Conservation (phyloP, 768 basidiomycete species). For the Austroboletus eburneus region DNA sequence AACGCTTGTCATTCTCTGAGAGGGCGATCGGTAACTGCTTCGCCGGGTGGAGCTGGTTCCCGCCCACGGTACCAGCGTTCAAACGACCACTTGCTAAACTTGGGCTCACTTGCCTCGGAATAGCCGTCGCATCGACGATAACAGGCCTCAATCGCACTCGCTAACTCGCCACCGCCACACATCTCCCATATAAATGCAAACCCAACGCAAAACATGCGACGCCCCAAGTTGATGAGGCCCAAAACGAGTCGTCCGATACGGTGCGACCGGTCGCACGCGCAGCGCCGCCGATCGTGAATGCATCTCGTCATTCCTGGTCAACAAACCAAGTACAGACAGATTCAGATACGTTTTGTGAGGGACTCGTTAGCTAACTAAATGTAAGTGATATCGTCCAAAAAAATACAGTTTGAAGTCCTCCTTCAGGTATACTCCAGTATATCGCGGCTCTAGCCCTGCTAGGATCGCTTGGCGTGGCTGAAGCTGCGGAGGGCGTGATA, state of each 20-base stretch:
- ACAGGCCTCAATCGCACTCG: too few relatives aligned
- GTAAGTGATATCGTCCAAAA: constrained; percentile 11
- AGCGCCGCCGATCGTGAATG: background rate
- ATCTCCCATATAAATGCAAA: background rate
- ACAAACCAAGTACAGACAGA: background rate
- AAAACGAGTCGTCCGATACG: background rate
- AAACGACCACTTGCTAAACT: too few relatives aligned
- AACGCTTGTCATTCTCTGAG: too few relatives aligned
- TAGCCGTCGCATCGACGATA: too few relatives aligned
- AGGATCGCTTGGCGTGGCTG: background rate
- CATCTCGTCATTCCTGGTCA: background rate
- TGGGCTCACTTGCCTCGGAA: too few relatives aligned
- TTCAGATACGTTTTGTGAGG: background rate
- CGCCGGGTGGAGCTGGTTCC: too few relatives aligned
- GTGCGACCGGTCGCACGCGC: background rate
- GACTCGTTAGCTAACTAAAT: constrained; percentile 1
- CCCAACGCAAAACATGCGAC: background rate
- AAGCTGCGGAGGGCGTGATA: background rate
- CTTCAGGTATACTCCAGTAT: constrained; percentile 5
- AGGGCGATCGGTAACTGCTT: too few relatives aligned
- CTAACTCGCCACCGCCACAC: background rate
- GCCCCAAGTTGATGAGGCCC: background rate
- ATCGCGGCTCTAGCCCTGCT: background rate
- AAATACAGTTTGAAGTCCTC: background rate
- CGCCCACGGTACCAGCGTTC: too few relatives aligned